phyloP scores from a whole-genome alignment of 768 basidiomycete species.

The Auriculariales sp. region DNA sequence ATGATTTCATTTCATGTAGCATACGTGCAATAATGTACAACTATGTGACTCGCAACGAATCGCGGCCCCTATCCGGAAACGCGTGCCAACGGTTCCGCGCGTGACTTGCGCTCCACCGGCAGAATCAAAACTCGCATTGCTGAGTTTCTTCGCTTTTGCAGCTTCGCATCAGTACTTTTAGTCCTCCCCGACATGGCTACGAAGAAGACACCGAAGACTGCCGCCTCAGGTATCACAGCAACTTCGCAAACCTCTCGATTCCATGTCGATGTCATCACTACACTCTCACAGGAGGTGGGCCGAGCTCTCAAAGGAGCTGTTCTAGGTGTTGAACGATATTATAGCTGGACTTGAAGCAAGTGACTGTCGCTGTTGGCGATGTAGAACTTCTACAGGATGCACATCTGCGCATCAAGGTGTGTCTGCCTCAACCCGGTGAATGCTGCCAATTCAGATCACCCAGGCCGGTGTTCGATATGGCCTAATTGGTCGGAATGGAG shows the following conservation, averaged over 20 bases:
- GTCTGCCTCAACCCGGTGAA: background rate
- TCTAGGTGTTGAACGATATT: background rate
- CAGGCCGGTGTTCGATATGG: constrained; percentile 30
- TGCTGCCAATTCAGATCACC: background rate
- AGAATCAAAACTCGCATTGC: background rate
- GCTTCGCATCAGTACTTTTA: background rate
- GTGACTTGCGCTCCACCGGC: background rate
- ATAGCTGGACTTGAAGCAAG: constrained; percentile 38
- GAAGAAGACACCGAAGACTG: background rate
- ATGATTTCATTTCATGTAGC: too few relatives aligned
- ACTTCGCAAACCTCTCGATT: constrained; percentile 35
- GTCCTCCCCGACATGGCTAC: background rate
- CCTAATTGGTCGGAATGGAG: constrained; percentile 41
- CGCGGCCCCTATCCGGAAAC: too few relatives aligned
- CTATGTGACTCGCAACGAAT: too few relatives aligned
- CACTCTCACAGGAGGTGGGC: constrained; percentile 12
- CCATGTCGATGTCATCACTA: constrained; percentile 31
- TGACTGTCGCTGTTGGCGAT: constrained; percentile 35
- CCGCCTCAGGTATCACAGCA: constrained; percentile 20
- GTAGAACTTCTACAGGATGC: constrained; percentile 38
- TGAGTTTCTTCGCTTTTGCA: background rate
- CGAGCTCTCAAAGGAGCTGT: background rate
- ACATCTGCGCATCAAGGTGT: constrained; percentile 32
- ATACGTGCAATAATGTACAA: too few relatives aligned
- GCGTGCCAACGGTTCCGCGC: too few relatives aligned